Conservation (phyloP, 805 yeast genomes). For the Barnettozyma californica region DNA sequence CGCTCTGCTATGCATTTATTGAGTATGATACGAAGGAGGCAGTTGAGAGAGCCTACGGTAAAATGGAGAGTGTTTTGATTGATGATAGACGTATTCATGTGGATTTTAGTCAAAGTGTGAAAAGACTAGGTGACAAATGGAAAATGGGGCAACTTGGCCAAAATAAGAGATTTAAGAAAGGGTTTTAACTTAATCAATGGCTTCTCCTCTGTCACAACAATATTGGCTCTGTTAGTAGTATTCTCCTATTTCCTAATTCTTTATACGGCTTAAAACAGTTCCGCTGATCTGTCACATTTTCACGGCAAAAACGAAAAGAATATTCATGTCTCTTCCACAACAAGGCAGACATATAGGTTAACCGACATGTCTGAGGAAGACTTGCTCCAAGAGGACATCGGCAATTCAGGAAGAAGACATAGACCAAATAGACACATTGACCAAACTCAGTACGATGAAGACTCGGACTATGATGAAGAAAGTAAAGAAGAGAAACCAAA, state of each 20-base stretch:
- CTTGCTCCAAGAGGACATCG: conserved; percentile 21
- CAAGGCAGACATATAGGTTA: no score
- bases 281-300: neutral
- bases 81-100: conserved; percentile 63
- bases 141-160: conserved; percentile 3
- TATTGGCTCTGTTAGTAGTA: no score
- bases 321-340: no score
- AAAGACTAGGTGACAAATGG: conserved; percentile 25
- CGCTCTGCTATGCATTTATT: conserved; percentile 59
- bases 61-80: conserved; percentile 56
- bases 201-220: no score
- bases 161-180: neutral
- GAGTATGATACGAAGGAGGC: conserved; percentile 43
- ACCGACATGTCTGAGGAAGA: conserved; percentile 11
- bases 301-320: no score
- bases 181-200: no score
- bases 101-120: conserved; percentile 59
- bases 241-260: neutral
- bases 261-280: no score
- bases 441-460: conserved; percentile 23
- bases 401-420: conserved; percentile 14
- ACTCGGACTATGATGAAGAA: conserved; percentile 25
- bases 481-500: conserved; percentile 20
- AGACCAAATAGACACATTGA: conserved; percentile 13
- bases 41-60: conserved; percentile 59